Base-by-base conservation (phyloP, 2,329 filamentous ascomycete species). In the Xylaria sp. region DNA sequence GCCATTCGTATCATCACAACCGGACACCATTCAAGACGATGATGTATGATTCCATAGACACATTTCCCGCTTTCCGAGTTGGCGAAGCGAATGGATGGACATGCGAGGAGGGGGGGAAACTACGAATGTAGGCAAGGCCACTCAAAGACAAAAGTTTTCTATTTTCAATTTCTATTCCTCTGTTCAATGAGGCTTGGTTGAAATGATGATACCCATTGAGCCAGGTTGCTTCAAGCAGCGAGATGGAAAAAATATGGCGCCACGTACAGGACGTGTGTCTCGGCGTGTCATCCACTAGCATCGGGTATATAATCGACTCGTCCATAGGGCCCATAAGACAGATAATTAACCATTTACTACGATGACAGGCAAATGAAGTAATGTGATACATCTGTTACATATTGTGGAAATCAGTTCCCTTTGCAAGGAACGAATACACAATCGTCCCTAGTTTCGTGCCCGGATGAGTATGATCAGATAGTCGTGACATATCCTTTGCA, bases 121-220 rank as follows among this genome's bases (percentile, higher is more conserved):
- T 32, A 45, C 45, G n/a, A n/a, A 60, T 3, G 15, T 32, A 41
- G 43, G 55, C 34, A 52, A 30, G 18, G 34, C 41, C 20, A 5
- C 23, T 39, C 32, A 53, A 48, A 60, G n/a, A 61, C 28, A 60
- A 57, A 65, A 50, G 55, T 45, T 60, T 62, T 39, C 25, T 36
- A 32, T 32, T 50, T 28, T 61, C 23, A 5, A n/a, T 60, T 53
- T 41, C 13, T 15, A 4, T 25, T 52, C 6, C 4, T 20, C 36
- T 32, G 20, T 23, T 36, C 8, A 28, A 46, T n/a, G 15, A 66
- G 34, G 23, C 34, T 46, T 55, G 32, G 41, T 57, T 57, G 58
- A 52, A 63, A 43, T 34, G 58, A 52, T 39, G 53, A 60, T 63
- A 60, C 41, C 63, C 52, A 20, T 23, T 48, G 32, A 56, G 53